phyloP scores from a whole-genome alignment of 2,329 filamentous ascomycete genomes.

The Elsinoe perseae region DNA sequence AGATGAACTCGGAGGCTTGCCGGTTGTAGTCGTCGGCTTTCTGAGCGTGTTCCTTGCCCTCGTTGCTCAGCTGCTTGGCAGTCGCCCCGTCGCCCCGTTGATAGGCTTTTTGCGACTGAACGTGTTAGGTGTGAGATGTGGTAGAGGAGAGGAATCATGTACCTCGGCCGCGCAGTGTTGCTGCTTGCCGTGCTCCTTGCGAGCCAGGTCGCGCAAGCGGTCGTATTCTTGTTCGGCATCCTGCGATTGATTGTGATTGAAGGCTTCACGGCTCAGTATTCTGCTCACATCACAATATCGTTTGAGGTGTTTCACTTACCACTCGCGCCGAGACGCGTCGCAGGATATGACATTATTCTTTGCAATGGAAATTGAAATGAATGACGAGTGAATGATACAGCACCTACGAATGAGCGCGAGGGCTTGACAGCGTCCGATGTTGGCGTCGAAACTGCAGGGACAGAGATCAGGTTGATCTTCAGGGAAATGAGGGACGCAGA shows the following conservation, averaged over 20 bases:
- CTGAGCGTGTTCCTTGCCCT: slow-evolving; percentile 75
- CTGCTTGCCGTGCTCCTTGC: slow-evolving; percentile 71
- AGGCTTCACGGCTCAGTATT: slow-evolving; percentile 51
- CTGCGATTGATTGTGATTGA: slow-evolving; percentile 61
- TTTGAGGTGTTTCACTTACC: slow-evolving; percentile 17
- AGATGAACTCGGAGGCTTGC: slow-evolving; percentile 88
- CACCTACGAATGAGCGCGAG: neutral
- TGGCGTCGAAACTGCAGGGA: neutral
- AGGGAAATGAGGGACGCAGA: neutral
- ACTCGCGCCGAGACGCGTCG: slow-evolving; percentile 20
- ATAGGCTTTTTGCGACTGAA: slow-evolving; percentile 71
- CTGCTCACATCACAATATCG: too few species aligned
- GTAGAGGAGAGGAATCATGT: slow-evolving; percentile 24
- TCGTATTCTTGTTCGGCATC: slow-evolving; percentile 83
- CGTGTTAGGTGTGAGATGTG: slow-evolving; percentile 14
- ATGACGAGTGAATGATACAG: neutral
- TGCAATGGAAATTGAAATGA: neutral
- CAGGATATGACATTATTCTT: slow-evolving; percentile 20
- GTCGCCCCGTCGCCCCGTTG: slow-evolving; percentile 67
- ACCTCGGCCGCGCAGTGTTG: slow-evolving; percentile 57
- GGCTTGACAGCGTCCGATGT: slow-evolving; percentile 4
- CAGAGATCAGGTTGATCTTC: slow-evolving; percentile 1
- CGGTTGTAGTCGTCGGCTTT: slow-evolving; percentile 84
- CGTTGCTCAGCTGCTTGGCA: slow-evolving; percentile 77
- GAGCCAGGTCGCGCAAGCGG: slow-evolving; percentile 73